Base-by-base conservation (phyloP, 31 red algal species). In the Odonthalia washingtoniensis region DNA sequence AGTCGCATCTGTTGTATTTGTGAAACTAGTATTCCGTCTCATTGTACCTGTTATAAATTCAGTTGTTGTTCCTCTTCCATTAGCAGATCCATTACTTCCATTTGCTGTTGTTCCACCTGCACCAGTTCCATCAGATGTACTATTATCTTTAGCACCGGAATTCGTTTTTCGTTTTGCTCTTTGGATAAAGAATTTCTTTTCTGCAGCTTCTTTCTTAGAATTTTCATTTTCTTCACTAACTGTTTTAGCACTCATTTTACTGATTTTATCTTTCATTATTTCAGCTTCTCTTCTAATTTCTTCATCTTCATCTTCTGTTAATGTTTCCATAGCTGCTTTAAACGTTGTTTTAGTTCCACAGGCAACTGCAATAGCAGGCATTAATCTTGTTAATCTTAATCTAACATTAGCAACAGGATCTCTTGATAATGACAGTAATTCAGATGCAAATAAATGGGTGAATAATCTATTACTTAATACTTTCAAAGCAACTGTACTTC, bases 401-500 rank as follows among this genome's bases (percentile, higher is more conserved):
- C 93, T 75, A 44, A 95, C 93, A 78, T 95, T 95, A 16, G 93
- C 83, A 27, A 95, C 93, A 45, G 88, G 65, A 74, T 95, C 93
- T 45, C 79, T 75, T 31, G 88, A 90, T 44, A 95, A 83, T 35
- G 76, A 81, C 40, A 95, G 73, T 67, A 95, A 66, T 43, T 95
- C 88, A 65, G 81, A 90, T 6, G 84, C 87, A 70, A 95, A 95
- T 21, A 95, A 41, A 66, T 90, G 83, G 17, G 87, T 88, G 72
- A 95, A 95, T 44, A 95, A 83, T 33, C 84, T 86, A 67, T 90
- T 41, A 21, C 84, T 88, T 43, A 90, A 67, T 24, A 91, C 37
- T 45, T 83, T 81, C 28, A 91, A 80, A 2, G 93, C 93, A 53
- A 85, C 94, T n/a, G 83, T 91, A 77, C 88, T 89, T 65, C 89